These are phyloP conservation scores for Solanum sitiens DNA, from an alignment of 257 asterid genomes.

Conservation along the genomic window DNA sequence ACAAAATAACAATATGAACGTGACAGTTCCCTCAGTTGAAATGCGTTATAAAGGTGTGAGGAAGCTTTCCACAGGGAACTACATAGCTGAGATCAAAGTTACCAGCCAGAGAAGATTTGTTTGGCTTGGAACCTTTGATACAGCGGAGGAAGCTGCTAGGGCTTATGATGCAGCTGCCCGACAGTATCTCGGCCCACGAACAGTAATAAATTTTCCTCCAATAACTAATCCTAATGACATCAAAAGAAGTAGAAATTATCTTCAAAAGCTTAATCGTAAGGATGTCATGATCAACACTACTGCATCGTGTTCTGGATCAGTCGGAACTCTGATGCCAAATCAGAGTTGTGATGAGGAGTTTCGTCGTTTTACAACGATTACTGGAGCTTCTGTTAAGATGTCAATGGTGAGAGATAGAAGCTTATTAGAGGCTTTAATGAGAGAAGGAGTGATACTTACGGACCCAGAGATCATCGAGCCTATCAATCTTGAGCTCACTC, in stretches of 20 bases:
- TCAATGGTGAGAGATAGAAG: background rate
- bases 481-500: constrained; percentile 29
- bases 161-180: background rate
- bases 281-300: background rate
- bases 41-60: background rate
- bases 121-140: background rate
- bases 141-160: background rate
- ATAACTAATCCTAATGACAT: background rate
- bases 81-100: background rate
- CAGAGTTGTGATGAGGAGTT: background rate
- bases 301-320: background rate
- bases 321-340: background rate
- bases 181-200: background rate
- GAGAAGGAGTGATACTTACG: background rate
- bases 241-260: background rate
- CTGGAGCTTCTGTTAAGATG: background rate
- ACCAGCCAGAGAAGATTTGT: background rate
- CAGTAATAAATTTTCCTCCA: background rate
- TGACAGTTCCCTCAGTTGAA: background rate
- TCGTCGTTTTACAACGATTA: background rate
- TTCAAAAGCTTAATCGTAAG: background rate
- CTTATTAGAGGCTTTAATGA: background rate
- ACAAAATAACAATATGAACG: background rate
- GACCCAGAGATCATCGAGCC: background rate
- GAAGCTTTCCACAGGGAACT: background rate